Evolutionary conservation across 805 yeast species (phyloP), one percentile per base, ranked within the genome.

Genomic region (Wickerhamomyces hampshirensis): DNA sequence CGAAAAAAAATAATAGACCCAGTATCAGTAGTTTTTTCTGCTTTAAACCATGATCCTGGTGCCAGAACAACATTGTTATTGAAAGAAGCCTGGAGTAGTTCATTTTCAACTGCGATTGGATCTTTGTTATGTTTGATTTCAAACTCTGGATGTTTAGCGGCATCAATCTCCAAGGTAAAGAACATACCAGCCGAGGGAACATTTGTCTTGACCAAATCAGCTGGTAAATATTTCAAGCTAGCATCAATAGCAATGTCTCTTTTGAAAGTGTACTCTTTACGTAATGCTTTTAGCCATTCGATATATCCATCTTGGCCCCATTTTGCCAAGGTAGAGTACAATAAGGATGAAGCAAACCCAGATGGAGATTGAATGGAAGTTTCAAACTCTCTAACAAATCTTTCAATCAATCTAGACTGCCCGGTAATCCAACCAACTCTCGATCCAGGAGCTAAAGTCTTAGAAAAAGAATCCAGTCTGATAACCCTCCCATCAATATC

Each of bases 281-380:
- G 73, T 51, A 82, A 75, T 40, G 86, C 84, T 45, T 85, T 79
- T 56, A 88, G 74, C 96, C 96, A 88, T 61, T 85, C 89, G 51
- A 87, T 50, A 68, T 83, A 89, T 23, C 96, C 96, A 5, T 59
- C 58, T 65, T 88, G 96, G 39, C 95, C 96, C 97, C 97, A 88
- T 49, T 82, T 74, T 42, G 76, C 75, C 51, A 89, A 69, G 44
- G 84, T 62, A 36, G 87, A 86, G 52, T 80, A 72, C 36, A 80
- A 71, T 33, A 83, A 48, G 9, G 93, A 66, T 60, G 79, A 85
- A 16, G 95, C 66, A 58, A 87, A 75, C 7, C 97, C 97, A 5
- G 88, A 71, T 14, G 95, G 80, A 34, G 78, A 68, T 63, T 88
- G 96, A 46, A 84, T 72, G 6, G 84, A 66, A 44, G 83, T 89